Evolutionary conservation across 768 basidiomycete genomes (phyloP).

Genomic region (Boletus rubropictus): DNA sequence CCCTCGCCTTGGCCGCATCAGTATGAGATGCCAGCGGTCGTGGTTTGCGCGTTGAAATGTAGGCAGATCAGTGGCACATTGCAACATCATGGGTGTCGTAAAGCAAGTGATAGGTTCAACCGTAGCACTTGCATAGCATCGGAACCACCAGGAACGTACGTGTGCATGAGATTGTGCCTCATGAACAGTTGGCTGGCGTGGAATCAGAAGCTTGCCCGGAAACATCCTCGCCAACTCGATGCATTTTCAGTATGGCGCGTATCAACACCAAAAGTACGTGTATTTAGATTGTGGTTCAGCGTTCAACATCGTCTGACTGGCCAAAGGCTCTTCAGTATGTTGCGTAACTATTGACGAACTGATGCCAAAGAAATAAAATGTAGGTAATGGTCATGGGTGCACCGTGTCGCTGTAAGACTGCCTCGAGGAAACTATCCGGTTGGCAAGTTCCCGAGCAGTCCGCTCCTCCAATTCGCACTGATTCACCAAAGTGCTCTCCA

Average conservation of each 20-base stretch:
- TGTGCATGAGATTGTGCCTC: too few species aligned
- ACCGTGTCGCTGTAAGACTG: background rate
- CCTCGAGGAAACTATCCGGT: constrained; percentile 7
- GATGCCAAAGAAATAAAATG: background rate
- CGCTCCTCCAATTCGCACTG: constrained; percentile 20
- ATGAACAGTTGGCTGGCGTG: too few species aligned
- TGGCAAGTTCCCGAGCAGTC: constrained; percentile 17
- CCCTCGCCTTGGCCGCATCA: too few species aligned
- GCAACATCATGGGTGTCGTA: constrained; percentile 7
- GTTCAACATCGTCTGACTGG: too few species aligned
- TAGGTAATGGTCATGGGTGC: background rate
- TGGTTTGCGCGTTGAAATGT: constrained; percentile 9
- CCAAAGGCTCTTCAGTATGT: background rate
- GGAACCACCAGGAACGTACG: too few species aligned
- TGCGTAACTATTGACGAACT: background rate
- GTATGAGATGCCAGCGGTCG: background rate
- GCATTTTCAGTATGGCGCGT: too few species aligned
- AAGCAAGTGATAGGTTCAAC: background rate
- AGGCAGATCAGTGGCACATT: background rate
- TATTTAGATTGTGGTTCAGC: too few species aligned
- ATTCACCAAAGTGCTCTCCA: constrained; percentile 12
- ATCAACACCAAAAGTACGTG: too few species aligned
- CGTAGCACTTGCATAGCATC: background rate
- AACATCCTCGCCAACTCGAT: too few species aligned
- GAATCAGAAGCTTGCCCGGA: too few species aligned